These are phyloP conservation scores for Aspergillus neotritici DNA, from an alignment of 2,329 filamentous ascomycete species.

Conservation along the genomic window DNA sequence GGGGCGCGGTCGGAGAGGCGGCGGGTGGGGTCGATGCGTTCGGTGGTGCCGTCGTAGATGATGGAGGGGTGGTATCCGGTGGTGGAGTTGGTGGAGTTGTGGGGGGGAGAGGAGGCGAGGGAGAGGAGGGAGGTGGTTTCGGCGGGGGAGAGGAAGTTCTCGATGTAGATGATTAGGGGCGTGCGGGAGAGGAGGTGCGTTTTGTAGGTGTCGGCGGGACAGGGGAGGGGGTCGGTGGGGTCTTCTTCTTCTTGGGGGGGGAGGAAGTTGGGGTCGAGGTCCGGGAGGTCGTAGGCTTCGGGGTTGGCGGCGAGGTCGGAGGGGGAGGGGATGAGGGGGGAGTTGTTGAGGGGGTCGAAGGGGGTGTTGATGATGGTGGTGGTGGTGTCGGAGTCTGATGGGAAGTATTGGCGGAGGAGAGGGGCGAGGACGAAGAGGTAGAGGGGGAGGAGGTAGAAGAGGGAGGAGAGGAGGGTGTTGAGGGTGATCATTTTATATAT, in stretches of 20 bases:
- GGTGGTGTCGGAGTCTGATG: not conserved
- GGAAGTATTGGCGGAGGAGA: constrained; percentile 23
- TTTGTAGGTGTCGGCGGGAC: constrained; percentile 24
- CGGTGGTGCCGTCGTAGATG: constrained; percentile 46
- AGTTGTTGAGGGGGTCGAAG: constrained; percentile 3
- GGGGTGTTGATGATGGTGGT: not conserved
- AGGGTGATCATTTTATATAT: constrained; percentile 12
- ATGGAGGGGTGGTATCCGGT: constrained; percentile 47
- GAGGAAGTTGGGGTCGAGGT: constrained; percentile 28
- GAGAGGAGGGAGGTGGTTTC: constrained; percentile 47
- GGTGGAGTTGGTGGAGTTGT: not conserved
- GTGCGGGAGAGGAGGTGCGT: constrained; percentile 49
- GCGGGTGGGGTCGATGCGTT: constrained; percentile 44
- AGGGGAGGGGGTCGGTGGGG: constrained; percentile 18
- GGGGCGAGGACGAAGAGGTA: constrained; percentile 35
- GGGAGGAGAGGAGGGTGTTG: constrained; percentile 29
- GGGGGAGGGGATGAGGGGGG: constrained; percentile 11
- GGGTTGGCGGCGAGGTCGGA: constrained; percentile 17
- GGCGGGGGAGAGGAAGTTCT: constrained; percentile 46
- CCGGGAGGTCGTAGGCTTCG: not conserved
- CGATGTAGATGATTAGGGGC: constrained; percentile 55
- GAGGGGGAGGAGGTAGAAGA: constrained; percentile 33
- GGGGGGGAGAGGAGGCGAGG: not conserved
- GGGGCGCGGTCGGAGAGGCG: constrained; percentile 50
- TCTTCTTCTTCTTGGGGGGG: constrained; percentile 35